These are phyloP conservation scores for Gilbertella persicaria DNA, from an alignment of 371 early-diverging fungal species.

Conservation along the genomic window DNA sequence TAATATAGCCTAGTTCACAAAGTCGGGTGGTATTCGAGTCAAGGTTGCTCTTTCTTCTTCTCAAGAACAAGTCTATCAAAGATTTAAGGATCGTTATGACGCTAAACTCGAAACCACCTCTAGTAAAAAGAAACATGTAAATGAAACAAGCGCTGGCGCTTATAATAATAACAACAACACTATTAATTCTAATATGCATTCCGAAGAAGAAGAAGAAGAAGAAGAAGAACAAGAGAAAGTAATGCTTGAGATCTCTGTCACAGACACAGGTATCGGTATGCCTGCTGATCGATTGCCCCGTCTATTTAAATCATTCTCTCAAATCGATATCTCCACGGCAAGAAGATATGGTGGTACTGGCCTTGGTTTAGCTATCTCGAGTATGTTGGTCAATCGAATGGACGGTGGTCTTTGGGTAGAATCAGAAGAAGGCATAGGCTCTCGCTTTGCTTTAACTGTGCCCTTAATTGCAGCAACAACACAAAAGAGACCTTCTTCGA, in stretches of 20 bases:
- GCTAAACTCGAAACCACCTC: conserved; percentile 53
- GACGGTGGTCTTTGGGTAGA: conserved; percentile 66
- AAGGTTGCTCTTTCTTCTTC: conserved; percentile 36
- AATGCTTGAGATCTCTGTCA: conserved; percentile 58
- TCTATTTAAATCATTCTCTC: conserved; percentile 61
- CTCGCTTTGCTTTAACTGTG: conserved; percentile 56
- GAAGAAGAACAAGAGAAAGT: conserved; percentile 38
- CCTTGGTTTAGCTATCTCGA: conserved; percentile 59
- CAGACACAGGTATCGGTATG: conserved; percentile 63
- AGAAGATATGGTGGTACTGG: conserved; percentile 62
- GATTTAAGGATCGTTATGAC: conserved; percentile 59
- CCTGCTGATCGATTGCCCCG: conserved; percentile 59
- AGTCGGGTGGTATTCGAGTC: conserved; percentile 46
- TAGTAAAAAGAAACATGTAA: conserved; percentile 21
- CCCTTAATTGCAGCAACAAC: conserved; percentile 48
- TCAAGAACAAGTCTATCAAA: conserved; percentile 32
- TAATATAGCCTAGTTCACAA: too few relatives aligned
- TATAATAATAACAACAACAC: conserved; percentile 9
- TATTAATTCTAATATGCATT: background rate
- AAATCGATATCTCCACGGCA: conserved; percentile 62
- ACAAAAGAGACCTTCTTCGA: too few relatives aligned
- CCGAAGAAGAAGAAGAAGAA: conserved; percentile 8
- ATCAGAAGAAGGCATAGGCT: conserved; percentile 55
- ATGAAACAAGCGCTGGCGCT: too few relatives aligned
- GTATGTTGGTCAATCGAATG: conserved; percentile 61